Base-by-base conservation (phyloP, 352 stramenopile genomes). In the Peronospora farinosa region DNA sequence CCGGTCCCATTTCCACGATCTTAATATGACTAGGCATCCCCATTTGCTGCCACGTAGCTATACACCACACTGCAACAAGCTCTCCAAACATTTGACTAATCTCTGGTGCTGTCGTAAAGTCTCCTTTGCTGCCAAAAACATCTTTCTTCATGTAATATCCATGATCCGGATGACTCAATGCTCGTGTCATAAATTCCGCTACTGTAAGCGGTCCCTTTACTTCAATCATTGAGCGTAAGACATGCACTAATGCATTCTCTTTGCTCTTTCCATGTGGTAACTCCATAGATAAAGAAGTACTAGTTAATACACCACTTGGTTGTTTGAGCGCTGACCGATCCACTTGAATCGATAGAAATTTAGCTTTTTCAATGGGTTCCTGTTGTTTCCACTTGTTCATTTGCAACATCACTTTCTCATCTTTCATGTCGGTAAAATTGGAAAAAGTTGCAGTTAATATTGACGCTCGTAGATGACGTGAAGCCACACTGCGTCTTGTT, bases 91-190 rank as follows among this genome's bases (percentile, higher is more conserved):
- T 92, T 52, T 96, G 88, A 35, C 72, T 94, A 60, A 97, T 96
- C 70, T 97, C 91, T 2, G 91, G 91, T 11, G 91, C 88, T 1
- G 91, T 97, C 25, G 92, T 95, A 67, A 97, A 97, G 72, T 97
- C 89, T 51, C 88, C 88, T 40, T 92, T 70, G 25, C 63, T 78
- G 30, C 91, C 91, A 61, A 97, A 95, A 44, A 96, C 81, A 52
- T 96, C 82, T 33, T 84, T 83, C 60, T 95, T 93, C 69, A 96
- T 97, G 74, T 98, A 98, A 70, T 98, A 98, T 30, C 95, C 95
- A 68, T 96, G 80, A 42, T 86, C 46, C 11, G 88, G 89, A 72
- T 98, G 89, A 39, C 86, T 88, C 57, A 98, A 73, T 27, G 79
- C 79, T 11, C 82, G 76, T 30, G 82, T 72, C 92, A 98, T 97